phyloP scores from a whole-genome alignment of 331 rosid species.

The Acacia concinna region DNA sequence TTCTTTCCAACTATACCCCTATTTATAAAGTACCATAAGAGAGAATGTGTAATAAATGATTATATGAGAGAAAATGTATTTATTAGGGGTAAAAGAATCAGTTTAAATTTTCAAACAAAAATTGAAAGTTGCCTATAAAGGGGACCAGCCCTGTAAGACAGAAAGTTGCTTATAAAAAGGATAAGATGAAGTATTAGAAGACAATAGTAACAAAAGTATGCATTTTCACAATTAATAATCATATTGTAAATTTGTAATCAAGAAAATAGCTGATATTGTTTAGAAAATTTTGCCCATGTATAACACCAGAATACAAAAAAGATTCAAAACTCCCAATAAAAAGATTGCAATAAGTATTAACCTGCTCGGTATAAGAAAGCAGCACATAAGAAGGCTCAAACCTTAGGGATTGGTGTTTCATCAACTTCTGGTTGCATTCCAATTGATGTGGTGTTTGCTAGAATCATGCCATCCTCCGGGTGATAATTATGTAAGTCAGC shows the following conservation, averaged over 20 bases:
- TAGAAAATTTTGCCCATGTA: neutral
- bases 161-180: too few relatives aligned
- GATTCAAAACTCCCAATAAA: conserved; percentile 9
- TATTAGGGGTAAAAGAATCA: too few relatives aligned
- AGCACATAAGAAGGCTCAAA: conserved; percentile 35
- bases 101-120: too few relatives aligned
- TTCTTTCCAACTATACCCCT: too few relatives aligned
- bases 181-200: too few relatives aligned
- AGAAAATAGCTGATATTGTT: conserved; percentile 17
- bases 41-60: too few relatives aligned
- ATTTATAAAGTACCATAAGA: too few relatives aligned
- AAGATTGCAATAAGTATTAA: conserved; percentile 13
- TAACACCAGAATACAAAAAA: conserved; percentile 11
- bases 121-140: too few relatives aligned
- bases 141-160: too few relatives aligned
- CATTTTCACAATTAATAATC: conserved; percentile 21
- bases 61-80: too few relatives aligned
- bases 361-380: conserved; percentile 9
- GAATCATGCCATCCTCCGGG: conserved; percentile 63
- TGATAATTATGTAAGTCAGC: conserved; percentile 51
- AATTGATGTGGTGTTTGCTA: conserved; percentile 61
- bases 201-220: neutral
- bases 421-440: conserved; percentile 69
- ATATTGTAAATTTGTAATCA: neutral
- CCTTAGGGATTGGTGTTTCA: conserved; percentile 90